Evolutionary conservation across 2,329 filamentous ascomycete genomes (phyloP), one percentile per base, ranked within the genome.

Genomic region (Onygena corvina): DNA sequence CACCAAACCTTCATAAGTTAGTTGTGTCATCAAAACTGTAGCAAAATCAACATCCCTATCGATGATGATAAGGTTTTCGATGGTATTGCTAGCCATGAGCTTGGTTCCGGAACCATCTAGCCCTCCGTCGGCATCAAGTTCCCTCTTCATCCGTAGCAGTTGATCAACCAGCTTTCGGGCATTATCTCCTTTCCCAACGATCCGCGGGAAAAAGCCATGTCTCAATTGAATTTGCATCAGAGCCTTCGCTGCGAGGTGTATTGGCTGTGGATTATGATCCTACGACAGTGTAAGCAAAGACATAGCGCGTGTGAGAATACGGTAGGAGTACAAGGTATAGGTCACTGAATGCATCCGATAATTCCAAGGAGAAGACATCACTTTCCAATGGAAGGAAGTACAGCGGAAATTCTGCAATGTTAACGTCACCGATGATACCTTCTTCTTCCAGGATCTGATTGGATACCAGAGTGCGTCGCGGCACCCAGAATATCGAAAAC

Each of bases 401-500:
- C 5, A 98, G 67, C 0, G 88, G 85, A 50, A 94, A 79, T 64
- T 96, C 89, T 50, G 82, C 77, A 56, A 96, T 83, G 60, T 80
- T 95, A 54, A 89, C 84, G 64, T 98, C 92, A 51, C 92, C 93
- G 45, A 95, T 76, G 11, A 98, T 86, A 21, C 90, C 92, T 33
- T 86, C 84, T 62, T 94, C 88, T 67, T 98, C 92, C 33, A 98
- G 75, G 45, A 96, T 77, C 62, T 88, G 83, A 64, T 96, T 88
- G 57, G 87, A 92, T 49, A 96, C 83, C 49, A 94, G 73, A 3
- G 92, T 96, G 53, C 92, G 84, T 51, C 92, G 81, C 4, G 93
- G 90, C 35, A 94, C 85, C 86, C 92, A 96, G 64, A 95, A 90
- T 58, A 98, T 84, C 54, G 89, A 90, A 64, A 96, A 94, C 59